Evolutionary conservation across 345 rosid genomes (phyloP).

Genomic region (Sonneratia alba): DNA sequence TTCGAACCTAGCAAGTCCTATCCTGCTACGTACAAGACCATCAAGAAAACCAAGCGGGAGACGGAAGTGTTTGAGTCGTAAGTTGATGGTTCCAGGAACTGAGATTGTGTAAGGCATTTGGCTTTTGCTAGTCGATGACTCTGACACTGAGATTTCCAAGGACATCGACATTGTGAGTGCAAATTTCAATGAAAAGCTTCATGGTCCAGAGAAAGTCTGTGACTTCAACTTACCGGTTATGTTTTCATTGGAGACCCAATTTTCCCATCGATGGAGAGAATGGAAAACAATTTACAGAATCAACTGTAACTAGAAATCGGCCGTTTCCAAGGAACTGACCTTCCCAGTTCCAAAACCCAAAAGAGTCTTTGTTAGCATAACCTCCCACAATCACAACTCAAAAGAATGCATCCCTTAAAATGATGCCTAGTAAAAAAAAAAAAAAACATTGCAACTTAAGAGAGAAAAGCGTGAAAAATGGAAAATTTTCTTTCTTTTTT

Average conservation of each 20-base stretch:
- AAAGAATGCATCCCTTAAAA: conserved; percentile 4
- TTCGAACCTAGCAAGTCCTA: not conserved
- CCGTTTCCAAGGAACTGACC: not conserved
- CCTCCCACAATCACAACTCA: not conserved
- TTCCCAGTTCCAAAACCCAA: not conserved
- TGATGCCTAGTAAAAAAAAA: not conserved
- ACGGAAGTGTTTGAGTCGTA: no score
- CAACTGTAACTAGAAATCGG: not conserved
- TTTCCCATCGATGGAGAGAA: not conserved
- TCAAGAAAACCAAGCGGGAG: no score
- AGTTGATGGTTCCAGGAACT: no score
- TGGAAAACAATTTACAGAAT: not conserved
- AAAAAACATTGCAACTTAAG: not conserved
- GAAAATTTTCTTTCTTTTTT: not conserved
- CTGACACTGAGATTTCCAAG: not conserved
- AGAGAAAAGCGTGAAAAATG: not conserved
- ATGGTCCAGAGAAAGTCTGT: no score
- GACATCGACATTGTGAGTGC: not conserved
- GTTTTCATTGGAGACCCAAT: not conserved
- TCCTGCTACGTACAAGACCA: no score
- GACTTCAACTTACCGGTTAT: not conserved
- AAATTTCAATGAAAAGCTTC: no score
- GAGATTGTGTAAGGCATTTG: no score
- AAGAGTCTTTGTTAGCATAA: conserved; percentile 1
- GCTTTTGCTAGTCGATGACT: not conserved